Evolutionary conservation across 1,139 yeast genomes (phyloP).

Genomic region (Geotrichum aggregatum): DNA sequence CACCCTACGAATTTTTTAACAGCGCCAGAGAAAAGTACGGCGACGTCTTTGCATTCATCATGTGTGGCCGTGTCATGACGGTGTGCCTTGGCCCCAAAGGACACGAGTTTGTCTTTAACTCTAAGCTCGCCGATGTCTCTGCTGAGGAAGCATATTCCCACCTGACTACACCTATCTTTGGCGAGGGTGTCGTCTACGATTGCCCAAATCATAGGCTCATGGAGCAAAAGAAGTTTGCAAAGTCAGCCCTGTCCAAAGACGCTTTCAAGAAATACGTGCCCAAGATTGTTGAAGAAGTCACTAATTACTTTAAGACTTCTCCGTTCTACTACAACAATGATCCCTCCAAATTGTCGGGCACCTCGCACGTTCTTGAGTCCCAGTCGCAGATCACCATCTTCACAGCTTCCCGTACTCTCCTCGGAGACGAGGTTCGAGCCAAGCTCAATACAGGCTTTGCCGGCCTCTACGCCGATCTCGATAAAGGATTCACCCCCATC

Average conservation of each 20-base stretch:
- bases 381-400: slow-evolving; percentile 96
- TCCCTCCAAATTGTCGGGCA: slow-evolving; percentile 45
- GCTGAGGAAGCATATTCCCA: slow-evolving; percentile 96
- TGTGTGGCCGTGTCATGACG: slow-evolving; percentile 90
- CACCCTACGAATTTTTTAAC: slow-evolving; percentile 85
- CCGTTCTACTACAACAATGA: slow-evolving; percentile 41
- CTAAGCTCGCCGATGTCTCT: slow-evolving; percentile 81
- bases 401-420: slow-evolving; percentile 86
- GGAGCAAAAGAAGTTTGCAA: slow-evolving; percentile 98
- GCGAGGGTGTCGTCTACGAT: slow-evolving; percentile 94
- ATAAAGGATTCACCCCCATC: slow-evolving; percentile 93
- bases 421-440: slow-evolving; percentile 87
- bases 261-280: slow-evolving; percentile 87
- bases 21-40: slow-evolving; percentile 77
- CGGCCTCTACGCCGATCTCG: slow-evolving; percentile 79
- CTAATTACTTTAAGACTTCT: slow-evolving; percentile 55
- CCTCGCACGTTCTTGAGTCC: slow-evolving; percentile 67
- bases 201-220: slow-evolving; percentile 89
- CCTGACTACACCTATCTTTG: slow-evolving; percentile 94
- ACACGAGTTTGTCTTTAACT: slow-evolving; percentile 91
- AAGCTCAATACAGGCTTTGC: slow-evolving; percentile 84
- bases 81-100: slow-evolving; percentile 97
- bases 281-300: slow-evolving; percentile 71
- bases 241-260: slow-evolving; percentile 79
- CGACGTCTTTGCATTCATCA: slow-evolving; percentile 82